Evolutionary conservation across 176 grass and related monocot species (phyloP).

Genomic region (Rhipidocladum racemiflorum): DNA sequence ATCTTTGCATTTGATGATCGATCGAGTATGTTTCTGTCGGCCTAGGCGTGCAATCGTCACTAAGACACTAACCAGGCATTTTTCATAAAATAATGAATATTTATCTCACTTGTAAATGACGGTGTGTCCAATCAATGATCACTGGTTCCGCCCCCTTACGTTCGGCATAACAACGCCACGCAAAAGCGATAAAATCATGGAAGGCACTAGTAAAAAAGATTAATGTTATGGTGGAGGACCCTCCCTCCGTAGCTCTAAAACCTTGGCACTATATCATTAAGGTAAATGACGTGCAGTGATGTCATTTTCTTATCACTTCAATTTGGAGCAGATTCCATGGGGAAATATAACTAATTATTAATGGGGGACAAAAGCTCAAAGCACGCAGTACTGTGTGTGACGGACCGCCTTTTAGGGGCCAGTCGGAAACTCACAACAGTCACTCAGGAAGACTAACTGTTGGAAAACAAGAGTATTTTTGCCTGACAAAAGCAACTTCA

Average conservation of each 20-base stretch:
- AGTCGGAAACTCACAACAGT: too few relatives aligned
- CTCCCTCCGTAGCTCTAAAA: neutral
- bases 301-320: constrained; percentile 29
- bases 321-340: constrained; percentile 12
- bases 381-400: too few relatives aligned
- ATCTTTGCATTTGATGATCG: too few relatives aligned
- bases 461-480: too few relatives aligned
- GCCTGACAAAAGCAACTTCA: too few relatives aligned
- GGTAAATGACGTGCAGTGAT: constrained; percentile 40
- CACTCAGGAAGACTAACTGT: too few relatives aligned
- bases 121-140: neutral
- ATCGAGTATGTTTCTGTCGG: too few relatives aligned
- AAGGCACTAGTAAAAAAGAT: constrained; percentile 16
- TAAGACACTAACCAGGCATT: neutral
- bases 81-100: neutral
- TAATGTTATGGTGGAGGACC: constrained; percentile 17
- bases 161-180: constrained; percentile 12
- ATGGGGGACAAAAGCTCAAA: constrained; percentile 6
- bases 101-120: neutral
- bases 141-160: constrained; percentile 7
- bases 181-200: constrained; percentile 12
- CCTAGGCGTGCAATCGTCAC: neutral
- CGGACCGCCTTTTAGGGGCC: too few relatives aligned
- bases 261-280: neutral
- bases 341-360: neutral